Percentiles rank a stretch among this genome's conserved stretches.
Evolutionary conservation across 1,284 basidiomycete species (phyloP).

Genomic region (Crucibulum cyathiforme): DNA sequence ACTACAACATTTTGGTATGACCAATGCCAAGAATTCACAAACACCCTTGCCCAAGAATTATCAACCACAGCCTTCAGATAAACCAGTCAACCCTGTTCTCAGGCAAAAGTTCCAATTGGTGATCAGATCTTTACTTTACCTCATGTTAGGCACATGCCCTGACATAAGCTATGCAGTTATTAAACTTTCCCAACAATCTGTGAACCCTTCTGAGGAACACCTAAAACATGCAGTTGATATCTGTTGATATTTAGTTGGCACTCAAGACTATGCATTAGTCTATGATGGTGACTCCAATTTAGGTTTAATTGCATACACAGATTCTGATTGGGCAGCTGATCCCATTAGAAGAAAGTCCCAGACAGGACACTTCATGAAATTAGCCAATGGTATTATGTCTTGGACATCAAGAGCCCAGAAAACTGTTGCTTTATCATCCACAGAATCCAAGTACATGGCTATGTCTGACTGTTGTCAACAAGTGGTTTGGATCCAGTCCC

Average conservation of each 20-base stretch:
- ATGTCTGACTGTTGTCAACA: constrained; percentile 24
- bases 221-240: constrained; percentile 24
- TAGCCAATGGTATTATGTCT: constrained; percentile 18
- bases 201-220: constrained; percentile 25
- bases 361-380: constrained; percentile 24
- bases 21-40: constrained; percentile 1
- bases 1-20: constrained; percentile 7
- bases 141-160: constrained; percentile 21
- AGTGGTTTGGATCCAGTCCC: constrained; percentile 22
- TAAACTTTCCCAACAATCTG: constrained; percentile 18
- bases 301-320: constrained; percentile 22
- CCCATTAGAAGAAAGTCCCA: constrained; percentile 14
- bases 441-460: constrained; percentile 42
- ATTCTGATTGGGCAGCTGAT: constrained; percentile 35
- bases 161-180: constrained; percentile 35
- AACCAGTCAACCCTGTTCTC: background rate
- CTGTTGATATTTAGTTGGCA: constrained; percentile 26
- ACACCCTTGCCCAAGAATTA: constrained; percentile 7
- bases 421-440: constrained; percentile 32
- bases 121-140: constrained; percentile 11
- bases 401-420: constrained; percentile 34
- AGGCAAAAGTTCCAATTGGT: constrained; percentile 2
- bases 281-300: constrained; percentile 17
- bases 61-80: background rate
- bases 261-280: constrained; percentile 17